phyloP scores from a whole-genome alignment of 2,329 filamentous ascomycete species.

The Penicillium fuscoglaucum region DNA sequence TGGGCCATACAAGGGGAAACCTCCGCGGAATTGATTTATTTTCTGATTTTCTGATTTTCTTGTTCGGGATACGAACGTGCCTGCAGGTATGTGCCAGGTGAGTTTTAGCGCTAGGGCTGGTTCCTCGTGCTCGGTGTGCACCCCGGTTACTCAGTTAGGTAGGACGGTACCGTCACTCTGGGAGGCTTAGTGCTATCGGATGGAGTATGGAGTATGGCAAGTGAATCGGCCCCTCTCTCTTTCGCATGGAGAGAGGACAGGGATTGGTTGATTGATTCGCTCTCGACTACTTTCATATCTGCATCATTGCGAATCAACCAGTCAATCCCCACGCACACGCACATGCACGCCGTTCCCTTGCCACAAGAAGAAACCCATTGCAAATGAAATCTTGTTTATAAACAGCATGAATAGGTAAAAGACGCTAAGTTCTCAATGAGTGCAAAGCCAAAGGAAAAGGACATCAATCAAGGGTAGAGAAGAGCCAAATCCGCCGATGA shows the following conservation, averaged over 20 bases:
- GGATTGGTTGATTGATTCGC: neutral
- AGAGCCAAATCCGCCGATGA: neutral
- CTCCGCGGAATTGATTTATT: neutral
- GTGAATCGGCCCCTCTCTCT: neutral
- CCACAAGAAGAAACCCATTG: neutral
- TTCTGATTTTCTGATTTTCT: neutral
- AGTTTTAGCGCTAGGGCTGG: neutral
- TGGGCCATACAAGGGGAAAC: neutral
- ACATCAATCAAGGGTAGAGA: neutral
- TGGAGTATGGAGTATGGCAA: neutral
- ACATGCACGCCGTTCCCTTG: neutral
- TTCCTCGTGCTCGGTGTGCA: neutral
- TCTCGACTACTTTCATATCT: neutral
- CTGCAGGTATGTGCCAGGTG: neutral
- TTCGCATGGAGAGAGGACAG: neutral
- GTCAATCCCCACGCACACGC: neutral
- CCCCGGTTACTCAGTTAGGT: neutral
- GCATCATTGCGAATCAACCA: neutral
- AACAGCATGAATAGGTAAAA: conserved; percentile 9
- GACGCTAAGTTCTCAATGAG: conserved; percentile 13
- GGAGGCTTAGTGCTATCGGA: neutral
- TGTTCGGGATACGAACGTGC: neutral
- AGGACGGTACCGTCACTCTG: too few species aligned
- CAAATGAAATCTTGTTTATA: conserved; percentile 9
- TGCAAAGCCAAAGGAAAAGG: conserved; percentile 5